phyloP scores from a whole-genome alignment of 2,329 filamentous ascomycete species.

The Colletotrichum godetiae region DNA sequence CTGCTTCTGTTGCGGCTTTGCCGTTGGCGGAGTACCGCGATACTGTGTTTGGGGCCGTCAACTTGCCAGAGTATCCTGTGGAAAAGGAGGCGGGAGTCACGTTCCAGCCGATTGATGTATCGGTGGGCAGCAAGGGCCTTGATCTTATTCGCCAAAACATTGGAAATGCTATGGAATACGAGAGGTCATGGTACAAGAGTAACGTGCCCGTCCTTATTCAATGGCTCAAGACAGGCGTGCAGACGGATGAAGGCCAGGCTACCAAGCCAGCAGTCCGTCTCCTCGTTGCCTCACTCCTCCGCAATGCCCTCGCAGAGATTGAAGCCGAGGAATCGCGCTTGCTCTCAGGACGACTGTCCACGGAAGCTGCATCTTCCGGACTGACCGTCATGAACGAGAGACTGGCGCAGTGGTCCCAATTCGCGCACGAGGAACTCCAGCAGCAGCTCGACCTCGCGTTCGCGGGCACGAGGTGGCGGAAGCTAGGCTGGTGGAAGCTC shows the following conservation, averaged over 20 bases:
- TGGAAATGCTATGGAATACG: slow-evolving; percentile 76
- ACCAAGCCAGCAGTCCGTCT: slow-evolving; percentile 75
- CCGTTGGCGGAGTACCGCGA: slow-evolving; percentile 51
- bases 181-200: slow-evolving; percentile 79
- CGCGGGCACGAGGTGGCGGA: slow-evolving; percentile 79
- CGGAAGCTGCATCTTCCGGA: slow-evolving; percentile 49
- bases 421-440: slow-evolving; percentile 85
- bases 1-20: slow-evolving; percentile 63
- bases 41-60: slow-evolving; percentile 66
- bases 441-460: slow-evolving; percentile 84
- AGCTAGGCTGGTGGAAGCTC: slow-evolving; percentile 92
- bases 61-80: slow-evolving; percentile 60
- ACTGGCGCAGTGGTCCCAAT: slow-evolving; percentile 80
- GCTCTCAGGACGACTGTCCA: slow-evolving; percentile 46
- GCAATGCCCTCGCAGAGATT: slow-evolving; percentile 63
- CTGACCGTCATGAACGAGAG: slow-evolving; percentile 64
- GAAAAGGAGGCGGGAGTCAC: slow-evolving; percentile 50
- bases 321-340: slow-evolving; percentile 58
- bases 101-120: slow-evolving; percentile 72
- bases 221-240: slow-evolving; percentile 70
- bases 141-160: slow-evolving; percentile 75
- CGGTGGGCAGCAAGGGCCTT: slow-evolving; percentile 71
- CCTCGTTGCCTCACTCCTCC: slow-evolving; percentile 75
- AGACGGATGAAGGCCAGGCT: slow-evolving; percentile 48
- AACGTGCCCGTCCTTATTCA: slow-evolving; percentile 72